These are phyloP conservation scores for Agarophyton chilense DNA, from an alignment of 23 red algal species.

Conservation along the genomic window DNA sequence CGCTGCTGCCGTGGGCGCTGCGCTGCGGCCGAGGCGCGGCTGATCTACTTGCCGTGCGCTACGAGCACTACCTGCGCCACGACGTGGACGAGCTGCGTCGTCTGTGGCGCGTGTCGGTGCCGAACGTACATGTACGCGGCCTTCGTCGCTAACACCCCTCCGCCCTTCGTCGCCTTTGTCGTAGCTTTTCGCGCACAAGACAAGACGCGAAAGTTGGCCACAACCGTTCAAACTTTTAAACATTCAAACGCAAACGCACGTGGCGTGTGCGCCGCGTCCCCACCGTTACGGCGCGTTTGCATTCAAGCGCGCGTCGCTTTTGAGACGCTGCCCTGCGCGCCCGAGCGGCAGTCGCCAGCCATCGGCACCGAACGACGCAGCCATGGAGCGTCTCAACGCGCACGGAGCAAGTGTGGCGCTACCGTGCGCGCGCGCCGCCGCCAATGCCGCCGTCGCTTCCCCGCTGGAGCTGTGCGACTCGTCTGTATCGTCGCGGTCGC, in stretches of 20 bases:
- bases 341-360: too few relatives aligned
- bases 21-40: conserved; percentile 15
- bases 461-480: too few relatives aligned
- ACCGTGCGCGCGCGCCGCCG: neutral
- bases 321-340: too few relatives aligned
- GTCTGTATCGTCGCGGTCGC: neutral
- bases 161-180: too few relatives aligned
- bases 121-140: neutral
- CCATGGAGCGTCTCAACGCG: too few relatives aligned
- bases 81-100: conserved; percentile 64
- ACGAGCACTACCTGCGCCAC: conserved; percentile 70
- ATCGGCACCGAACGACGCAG: too few relatives aligned
- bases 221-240: too few relatives aligned
- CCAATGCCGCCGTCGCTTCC: neutral
- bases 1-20: conserved; percentile 83
- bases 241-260: neutral
- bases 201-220: too few relatives aligned
- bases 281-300: neutral
- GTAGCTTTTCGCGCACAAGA: too few relatives aligned
- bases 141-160: neutral
- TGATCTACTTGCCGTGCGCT: conserved; percentile 72
- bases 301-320: neutral
- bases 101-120: conserved; percentile 32
- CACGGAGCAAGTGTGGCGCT: too few relatives aligned
- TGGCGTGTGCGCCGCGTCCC: neutral